Conservation (phyloP, 768 basidiomycete species). For the Mycena olivaceomarginata region DNA sequence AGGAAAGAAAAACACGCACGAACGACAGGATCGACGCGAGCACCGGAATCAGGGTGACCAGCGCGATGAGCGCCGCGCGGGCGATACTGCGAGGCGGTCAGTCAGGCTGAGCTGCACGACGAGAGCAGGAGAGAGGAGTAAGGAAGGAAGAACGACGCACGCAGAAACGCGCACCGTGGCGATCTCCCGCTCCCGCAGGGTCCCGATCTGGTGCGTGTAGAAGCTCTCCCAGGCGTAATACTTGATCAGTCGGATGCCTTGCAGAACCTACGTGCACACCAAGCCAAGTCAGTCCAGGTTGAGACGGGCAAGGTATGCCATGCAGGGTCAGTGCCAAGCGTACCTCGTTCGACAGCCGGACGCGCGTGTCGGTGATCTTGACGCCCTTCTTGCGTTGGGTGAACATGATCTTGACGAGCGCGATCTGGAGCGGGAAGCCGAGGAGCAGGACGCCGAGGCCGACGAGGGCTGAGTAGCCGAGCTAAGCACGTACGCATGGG, state of each 20-base stretch:
- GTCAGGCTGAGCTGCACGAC: neutral
- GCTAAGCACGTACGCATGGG: conserved; percentile 51
- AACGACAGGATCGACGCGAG: conserved; percentile 62
- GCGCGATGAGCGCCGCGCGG: conserved; percentile 47
- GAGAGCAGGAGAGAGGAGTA: neutral
- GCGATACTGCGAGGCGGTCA: conserved; percentile 42
- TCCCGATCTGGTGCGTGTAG: conserved; percentile 64
- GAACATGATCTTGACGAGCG: conserved; percentile 73
- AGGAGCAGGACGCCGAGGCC: conserved; percentile 75
- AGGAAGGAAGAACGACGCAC: neutral
- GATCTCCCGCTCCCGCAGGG: conserved; percentile 62
- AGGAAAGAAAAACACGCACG: conserved; percentile 48
- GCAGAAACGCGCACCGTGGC: conserved; percentile 55
- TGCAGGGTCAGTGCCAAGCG: neutral
- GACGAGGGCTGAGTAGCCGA: conserved; percentile 83
- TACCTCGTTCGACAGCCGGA: conserved; percentile 78
- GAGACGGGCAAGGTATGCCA: too few species aligned
- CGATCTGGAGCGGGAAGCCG: conserved; percentile 75
- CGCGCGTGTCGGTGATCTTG: conserved; percentile 79
- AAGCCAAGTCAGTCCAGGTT: too few species aligned
- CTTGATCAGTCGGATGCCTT: conserved; percentile 81
- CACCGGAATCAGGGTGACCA: conserved; percentile 61
- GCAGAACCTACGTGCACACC: conserved; percentile 65
- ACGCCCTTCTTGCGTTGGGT: conserved; percentile 73
- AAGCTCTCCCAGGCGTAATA: conserved; percentile 77